Conservation (phyloP, 2,329 filamentous ascomycete species). For the Botryotinia calthae region DNA sequence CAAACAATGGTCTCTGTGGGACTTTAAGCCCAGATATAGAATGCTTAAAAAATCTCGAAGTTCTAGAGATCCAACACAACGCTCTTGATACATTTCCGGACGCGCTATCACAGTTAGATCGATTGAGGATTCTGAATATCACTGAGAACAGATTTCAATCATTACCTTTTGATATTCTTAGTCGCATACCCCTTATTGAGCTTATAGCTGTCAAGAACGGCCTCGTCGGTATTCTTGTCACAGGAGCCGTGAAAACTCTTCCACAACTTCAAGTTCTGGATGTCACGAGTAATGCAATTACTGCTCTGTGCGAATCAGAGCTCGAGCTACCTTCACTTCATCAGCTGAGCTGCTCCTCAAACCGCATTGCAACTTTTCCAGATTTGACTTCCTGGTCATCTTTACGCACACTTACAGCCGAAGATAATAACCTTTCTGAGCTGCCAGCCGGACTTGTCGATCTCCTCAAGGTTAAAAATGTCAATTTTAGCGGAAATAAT, state of each 20-base stretch:
- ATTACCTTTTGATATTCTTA: slow-evolving; percentile 68
- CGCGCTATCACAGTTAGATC: slow-evolving; percentile 62
- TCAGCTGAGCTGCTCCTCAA: slow-evolving; percentile 74
- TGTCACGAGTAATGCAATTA: slow-evolving; percentile 72
- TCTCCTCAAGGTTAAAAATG: slow-evolving; percentile 67
- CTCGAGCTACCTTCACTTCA: slow-evolving; percentile 64
- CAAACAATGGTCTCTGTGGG: slow-evolving; percentile 72
- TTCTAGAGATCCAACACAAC: slow-evolving; percentile 80
- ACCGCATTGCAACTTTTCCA: slow-evolving; percentile 71
- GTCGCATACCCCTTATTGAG: slow-evolving; percentile 68
- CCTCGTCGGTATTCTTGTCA: slow-evolving; percentile 69
- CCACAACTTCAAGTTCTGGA: slow-evolving; percentile 72
- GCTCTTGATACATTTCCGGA: slow-evolving; percentile 68
- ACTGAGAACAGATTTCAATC: slow-evolving; percentile 73
- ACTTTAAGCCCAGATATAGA: slow-evolving; percentile 62
- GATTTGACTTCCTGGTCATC: slow-evolving; percentile 71
- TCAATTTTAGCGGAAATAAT: slow-evolving; percentile 83
- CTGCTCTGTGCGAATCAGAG: slow-evolving; percentile 32
- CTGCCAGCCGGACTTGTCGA: slow-evolving; percentile 74
- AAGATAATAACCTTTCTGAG: slow-evolving; percentile 74
- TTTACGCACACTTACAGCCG: slow-evolving; percentile 70
- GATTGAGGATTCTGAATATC: slow-evolving; percentile 74
- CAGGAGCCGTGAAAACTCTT: slow-evolving; percentile 56
- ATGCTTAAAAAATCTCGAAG: slow-evolving; percentile 67
- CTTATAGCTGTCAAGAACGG: slow-evolving; percentile 76